Evolutionary conservation across 2,329 filamentous ascomycete species (phyloP).

Genomic region (Knufia fluminis): DNA sequence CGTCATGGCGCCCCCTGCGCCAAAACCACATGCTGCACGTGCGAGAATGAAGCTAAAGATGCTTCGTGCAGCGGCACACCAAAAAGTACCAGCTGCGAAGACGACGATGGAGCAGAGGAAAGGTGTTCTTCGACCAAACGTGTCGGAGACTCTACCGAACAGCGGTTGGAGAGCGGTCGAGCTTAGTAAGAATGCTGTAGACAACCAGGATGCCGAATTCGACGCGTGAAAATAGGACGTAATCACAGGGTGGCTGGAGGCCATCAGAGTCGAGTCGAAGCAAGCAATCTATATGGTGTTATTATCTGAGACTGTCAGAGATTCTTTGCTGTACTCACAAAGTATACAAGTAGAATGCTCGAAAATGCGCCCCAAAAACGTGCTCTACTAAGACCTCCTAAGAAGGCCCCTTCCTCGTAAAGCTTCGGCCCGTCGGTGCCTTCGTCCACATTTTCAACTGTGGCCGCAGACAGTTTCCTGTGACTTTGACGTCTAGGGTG

Average conservation of each 20-base stretch:
- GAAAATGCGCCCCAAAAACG: too few species aligned
- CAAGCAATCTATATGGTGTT: too few species aligned
- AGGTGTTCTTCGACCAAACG: constrained; percentile 49
- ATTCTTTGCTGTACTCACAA: too few species aligned
- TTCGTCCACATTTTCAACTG: too few species aligned
- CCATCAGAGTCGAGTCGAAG: constrained; percentile 75
- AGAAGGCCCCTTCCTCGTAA: too few species aligned
- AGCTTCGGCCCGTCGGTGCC: too few species aligned
- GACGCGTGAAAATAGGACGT: constrained; percentile 69
- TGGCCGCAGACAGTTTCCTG: too few species aligned
- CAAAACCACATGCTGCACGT: constrained; percentile 52
- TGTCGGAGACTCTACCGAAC: constrained; percentile 63
- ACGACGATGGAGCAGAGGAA: constrained; percentile 56
- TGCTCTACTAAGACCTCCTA: too few species aligned
- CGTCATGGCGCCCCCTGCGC: constrained; percentile 61
- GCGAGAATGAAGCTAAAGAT: constrained; percentile 59
- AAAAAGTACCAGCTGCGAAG: constrained; percentile 56
- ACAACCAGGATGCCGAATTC: constrained; percentile 72
- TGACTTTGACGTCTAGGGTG: too few species aligned
- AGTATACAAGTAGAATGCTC: too few species aligned
- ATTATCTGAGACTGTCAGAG: too few species aligned
- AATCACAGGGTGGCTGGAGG: constrained; percentile 69
- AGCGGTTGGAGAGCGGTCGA: constrained; percentile 70
- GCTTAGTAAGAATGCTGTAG: constrained; percentile 67
- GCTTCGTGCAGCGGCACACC: constrained; percentile 52